Evolutionary conservation across 192 early-diverging fungal species (phyloP).

Genomic region (Entomortierella chlamydospora): DNA sequence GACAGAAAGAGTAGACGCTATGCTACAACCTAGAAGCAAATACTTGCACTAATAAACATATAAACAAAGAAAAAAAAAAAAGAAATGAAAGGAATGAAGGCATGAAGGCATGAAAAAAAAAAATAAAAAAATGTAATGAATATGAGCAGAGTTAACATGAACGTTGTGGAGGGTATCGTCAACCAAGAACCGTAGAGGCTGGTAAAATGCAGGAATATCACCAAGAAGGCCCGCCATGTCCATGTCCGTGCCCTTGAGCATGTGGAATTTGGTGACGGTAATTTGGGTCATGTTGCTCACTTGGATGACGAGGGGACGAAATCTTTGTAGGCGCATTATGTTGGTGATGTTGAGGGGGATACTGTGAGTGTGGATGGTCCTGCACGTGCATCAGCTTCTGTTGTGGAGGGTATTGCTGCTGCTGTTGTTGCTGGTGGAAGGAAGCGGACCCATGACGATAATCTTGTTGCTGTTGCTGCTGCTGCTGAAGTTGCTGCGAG

Average conservation of each 20-base stretch:
- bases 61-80: background rate
- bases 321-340: slow-evolving; percentile 12
- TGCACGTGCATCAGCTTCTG: slow-evolving; percentile 23
- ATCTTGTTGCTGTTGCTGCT: slow-evolving; percentile 20
- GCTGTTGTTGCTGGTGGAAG: slow-evolving; percentile 15
- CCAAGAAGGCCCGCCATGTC: slow-evolving; percentile 16
- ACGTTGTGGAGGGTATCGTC: background rate
- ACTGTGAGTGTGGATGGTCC: slow-evolving; percentile 19
- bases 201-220: background rate
- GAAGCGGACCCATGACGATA: slow-evolving; percentile 11
- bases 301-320: slow-evolving; percentile 27
- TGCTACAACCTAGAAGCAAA: background rate
- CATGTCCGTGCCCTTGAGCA: slow-evolving; percentile 12
- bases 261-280: slow-evolving; percentile 35
- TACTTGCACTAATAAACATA: background rate
- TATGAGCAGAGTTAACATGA: no score
- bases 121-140: background rate
- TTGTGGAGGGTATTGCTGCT: slow-evolving; percentile 18
- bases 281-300: slow-evolving; percentile 38
- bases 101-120: background rate
- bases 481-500: slow-evolving; percentile 14
- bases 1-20: no score
- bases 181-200: no score
- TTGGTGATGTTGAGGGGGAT: slow-evolving; percentile 11
- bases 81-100: background rate